Evolutionary conservation across 202 grass and related monocot species (phyloP), one percentile per base, ranked within the genome.

Genomic region (Setaria italica): DNA sequence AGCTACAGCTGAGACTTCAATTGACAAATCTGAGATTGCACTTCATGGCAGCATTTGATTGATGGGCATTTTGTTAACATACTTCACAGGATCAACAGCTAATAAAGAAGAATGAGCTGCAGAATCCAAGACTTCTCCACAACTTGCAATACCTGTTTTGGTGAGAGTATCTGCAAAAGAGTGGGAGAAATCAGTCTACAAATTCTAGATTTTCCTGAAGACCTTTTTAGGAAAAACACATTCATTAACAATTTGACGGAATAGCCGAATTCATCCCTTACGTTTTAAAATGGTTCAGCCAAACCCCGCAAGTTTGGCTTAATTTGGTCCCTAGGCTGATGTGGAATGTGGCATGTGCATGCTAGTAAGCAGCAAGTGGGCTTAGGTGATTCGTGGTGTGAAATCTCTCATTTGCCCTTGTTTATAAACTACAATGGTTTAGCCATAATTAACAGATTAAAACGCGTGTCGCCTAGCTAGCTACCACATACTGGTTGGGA

Each of bases 121-220:
- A 85, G 89, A 92, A 95, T 87, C 81, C 90, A 88, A 87, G 90
- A 87, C 87, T 89, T 88, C 76, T 86, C 81, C 85, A 84, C 29
- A 83, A 79, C 83, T 80, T 86, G 79, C n/a, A 65, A 88, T 64
- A 91, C 50, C 85, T 82, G 77, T 81, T 88, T 82, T 77, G 65
- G 81, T 85, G 70, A 64, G 75, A 59, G 21, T 74, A 88, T 82
- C 89, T 88, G 82, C 78, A 73, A 72, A 58, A 15, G 57, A 54
- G 48, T 34, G 49, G 8, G 20, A 16, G 41, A 35, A 53, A 60
- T 58, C 53, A 42, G 34, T 67, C 19, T 76, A 19, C 45, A 55
- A 6, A 74, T 80, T 34, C 13, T 45, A 69, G 19, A 76, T 7
- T 66, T 63, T 67, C 9, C 12, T 30, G 4, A 14, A 56, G 42